phyloP scores from a whole-genome alignment of 371 early-diverging fungal genomes.

The Zancudomyces culisetae region DNA sequence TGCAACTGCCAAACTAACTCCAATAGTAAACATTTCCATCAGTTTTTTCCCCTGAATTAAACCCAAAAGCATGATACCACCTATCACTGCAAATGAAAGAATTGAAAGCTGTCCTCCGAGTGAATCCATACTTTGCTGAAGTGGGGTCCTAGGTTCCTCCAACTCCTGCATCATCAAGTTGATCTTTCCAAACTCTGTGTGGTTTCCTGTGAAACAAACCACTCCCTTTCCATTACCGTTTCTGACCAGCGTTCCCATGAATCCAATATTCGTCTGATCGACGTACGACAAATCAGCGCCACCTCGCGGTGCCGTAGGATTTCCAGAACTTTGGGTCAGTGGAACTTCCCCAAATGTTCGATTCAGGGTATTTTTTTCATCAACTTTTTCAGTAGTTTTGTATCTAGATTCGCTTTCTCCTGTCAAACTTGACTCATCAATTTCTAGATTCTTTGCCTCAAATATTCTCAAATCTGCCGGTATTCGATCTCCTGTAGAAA shows the following conservation, averaged over 20 bases:
- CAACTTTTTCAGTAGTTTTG: slow-evolving; percentile 5
- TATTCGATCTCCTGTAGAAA: slow-evolving; percentile 44
- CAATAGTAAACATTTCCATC: slow-evolving; percentile 89
- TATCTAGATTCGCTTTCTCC: slow-evolving; percentile 51
- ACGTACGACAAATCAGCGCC: slow-evolving; percentile 41
- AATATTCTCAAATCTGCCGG: slow-evolving; percentile 55
- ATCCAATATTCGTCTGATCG: slow-evolving; percentile 65
- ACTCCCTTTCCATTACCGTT: slow-evolving; percentile 58
- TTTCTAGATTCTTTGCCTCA: slow-evolving; percentile 43
- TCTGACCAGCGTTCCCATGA: slow-evolving; percentile 67
- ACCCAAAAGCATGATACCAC: slow-evolving; percentile 74
- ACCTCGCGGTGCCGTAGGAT: slow-evolving; percentile 23
- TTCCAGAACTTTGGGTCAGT: slow-evolving; percentile 4
- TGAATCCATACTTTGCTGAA: slow-evolving; percentile 46
- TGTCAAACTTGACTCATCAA: slow-evolving; percentile 55
- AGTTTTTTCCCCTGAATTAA: slow-evolving; percentile 65
- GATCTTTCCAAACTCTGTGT: slow-evolving; percentile 55
- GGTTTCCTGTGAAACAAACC: slow-evolving; percentile 45
- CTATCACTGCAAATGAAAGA: slow-evolving; percentile 69
- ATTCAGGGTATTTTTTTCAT: background rate
- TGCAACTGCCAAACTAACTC: slow-evolving; percentile 50
- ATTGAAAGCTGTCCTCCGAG: slow-evolving; percentile 38
- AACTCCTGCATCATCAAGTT: slow-evolving; percentile 36
- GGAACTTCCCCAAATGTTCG: background rate
- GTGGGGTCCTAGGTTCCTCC: slow-evolving; percentile 40